Percentiles rank a stretch among this genome's conserved stretches.
Conservation (phyloP, 192 early-diverging fungal species). For the Diversispora epigaea region DNA sequence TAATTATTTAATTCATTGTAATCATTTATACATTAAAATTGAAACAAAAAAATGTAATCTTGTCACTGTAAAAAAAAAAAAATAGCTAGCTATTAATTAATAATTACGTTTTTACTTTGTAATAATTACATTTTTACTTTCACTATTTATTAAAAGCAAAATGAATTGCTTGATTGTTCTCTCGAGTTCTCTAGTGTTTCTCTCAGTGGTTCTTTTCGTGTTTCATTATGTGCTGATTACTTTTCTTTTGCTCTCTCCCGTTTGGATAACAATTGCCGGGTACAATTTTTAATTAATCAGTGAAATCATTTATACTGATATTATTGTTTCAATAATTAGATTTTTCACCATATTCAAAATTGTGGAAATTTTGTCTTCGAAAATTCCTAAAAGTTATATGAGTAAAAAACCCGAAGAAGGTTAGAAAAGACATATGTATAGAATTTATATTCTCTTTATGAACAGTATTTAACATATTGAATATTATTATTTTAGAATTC, state of each 20-base stretch:
- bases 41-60: no score
- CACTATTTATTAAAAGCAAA: no score
- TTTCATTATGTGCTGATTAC: no score
- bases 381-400: neutral
- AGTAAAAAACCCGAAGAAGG: neutral
- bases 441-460: neutral
- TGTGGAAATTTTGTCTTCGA: neutral
- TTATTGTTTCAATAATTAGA: constrained; percentile 5
- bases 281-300: constrained; percentile 12
- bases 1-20: no score
- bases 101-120: no score
- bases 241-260: neutral
- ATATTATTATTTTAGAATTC: neutral
- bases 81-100: no score
- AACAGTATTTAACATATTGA: constrained; percentile 10
- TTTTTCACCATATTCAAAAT: neutral
- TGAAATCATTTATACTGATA: constrained; percentile 7
- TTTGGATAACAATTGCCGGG: constrained; percentile 2
- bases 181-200: neutral
- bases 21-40: no score
- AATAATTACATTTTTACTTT: no score
- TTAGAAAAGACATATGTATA: neutral
- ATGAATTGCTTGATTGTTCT: no score
- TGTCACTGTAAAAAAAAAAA: no score
- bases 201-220: neutral